Evolutionary conservation across 1,284 basidiomycete genomes (phyloP).

Genomic region (Ustilago curta): DNA sequence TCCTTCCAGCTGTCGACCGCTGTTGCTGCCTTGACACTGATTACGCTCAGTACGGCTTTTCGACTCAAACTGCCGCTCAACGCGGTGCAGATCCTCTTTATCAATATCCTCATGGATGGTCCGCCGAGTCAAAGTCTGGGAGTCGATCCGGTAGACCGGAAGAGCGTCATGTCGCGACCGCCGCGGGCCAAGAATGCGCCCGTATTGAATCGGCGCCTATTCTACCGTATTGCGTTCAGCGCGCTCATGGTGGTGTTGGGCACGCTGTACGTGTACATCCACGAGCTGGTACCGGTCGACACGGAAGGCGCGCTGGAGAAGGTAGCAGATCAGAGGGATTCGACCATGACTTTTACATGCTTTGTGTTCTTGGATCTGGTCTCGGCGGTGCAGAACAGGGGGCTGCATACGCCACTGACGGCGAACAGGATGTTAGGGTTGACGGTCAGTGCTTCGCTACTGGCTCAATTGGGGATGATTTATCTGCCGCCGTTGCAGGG

Average conservation of each 20-base stretch:
- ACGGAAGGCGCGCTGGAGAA: slow-evolving; percentile 18
- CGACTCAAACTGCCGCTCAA: slow-evolving; percentile 91
- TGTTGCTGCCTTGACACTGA: slow-evolving; percentile 91
- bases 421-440: slow-evolving; percentile 86
- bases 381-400: slow-evolving; percentile 92
- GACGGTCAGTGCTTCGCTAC: slow-evolving; percentile 84
- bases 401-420: slow-evolving; percentile 68
- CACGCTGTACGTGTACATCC: slow-evolving; percentile 85
- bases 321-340: slow-evolving; percentile 46
- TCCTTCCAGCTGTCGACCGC: slow-evolving; percentile 97
- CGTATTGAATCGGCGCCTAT: slow-evolving; percentile 81
- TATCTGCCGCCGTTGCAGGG: slow-evolving; percentile 91
- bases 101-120: slow-evolving; percentile 99
- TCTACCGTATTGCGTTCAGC: slow-evolving; percentile 86
- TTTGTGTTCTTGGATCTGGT: slow-evolving; percentile 97
- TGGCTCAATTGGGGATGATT: slow-evolving; percentile 85
- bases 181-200: slow-evolving; percentile 89
- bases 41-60: slow-evolving; percentile 91
- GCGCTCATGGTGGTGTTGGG: slow-evolving; percentile 90
- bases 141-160: slow-evolving; percentile 92
- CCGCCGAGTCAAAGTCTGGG: slow-evolving; percentile 95
- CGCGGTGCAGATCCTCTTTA: slow-evolving; percentile 98
- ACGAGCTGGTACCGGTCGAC: slow-evolving; percentile 72
- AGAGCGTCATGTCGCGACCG: slow-evolving; percentile 82
- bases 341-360: slow-evolving; percentile 81